Conservation (phyloP, 2,329 filamentous ascomycete genomes). For the Fusarium musae region DNA sequence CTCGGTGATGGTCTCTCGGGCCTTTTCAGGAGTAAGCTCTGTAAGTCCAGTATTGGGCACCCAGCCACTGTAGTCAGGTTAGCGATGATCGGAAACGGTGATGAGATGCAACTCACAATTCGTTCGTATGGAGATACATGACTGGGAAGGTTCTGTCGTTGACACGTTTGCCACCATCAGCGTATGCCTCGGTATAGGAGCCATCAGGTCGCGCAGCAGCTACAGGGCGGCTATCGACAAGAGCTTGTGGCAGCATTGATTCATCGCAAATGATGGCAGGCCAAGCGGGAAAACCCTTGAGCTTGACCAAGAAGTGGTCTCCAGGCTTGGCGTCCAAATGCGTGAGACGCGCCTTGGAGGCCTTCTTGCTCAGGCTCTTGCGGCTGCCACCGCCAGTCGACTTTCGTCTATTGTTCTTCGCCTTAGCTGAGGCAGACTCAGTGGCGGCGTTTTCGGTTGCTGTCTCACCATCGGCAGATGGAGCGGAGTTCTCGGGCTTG, state of each 20-base stretch:
- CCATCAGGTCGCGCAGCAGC: conserved; percentile 85
- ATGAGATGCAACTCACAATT: conserved; percentile 79
- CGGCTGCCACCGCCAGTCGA: conserved; percentile 76
- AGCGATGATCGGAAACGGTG: background rate
- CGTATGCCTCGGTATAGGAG: conserved; percentile 86
- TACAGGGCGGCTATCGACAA: conserved; percentile 83
- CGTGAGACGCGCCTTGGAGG: conserved; percentile 76
- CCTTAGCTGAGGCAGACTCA: conserved; percentile 48
- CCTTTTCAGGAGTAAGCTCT: conserved; percentile 78
- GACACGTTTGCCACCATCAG: conserved; percentile 86
- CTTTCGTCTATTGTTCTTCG: conserved; percentile 73
- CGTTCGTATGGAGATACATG: conserved; percentile 95
- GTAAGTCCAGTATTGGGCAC: conserved; percentile 85
- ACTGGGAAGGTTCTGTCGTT: conserved; percentile 90
- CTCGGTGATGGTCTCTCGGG: conserved; percentile 73
- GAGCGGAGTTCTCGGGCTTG: conserved; percentile 41
- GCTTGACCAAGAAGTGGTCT: conserved; percentile 89
- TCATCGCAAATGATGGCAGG: conserved; percentile 94
- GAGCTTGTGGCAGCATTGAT: conserved; percentile 84
- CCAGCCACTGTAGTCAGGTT: conserved; percentile 76
- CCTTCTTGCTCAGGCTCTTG: conserved; percentile 89
- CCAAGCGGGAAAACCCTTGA: conserved; percentile 96
- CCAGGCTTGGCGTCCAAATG: conserved; percentile 87
- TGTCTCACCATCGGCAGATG: conserved; percentile 43
- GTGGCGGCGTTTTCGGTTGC: conserved; percentile 40